A percentile compares a stretch with the other conserved stretches of the same genome.
phyloP scores from a whole-genome alignment of 108 stramenopile species.

The Nitzschia putrida region DNA sequence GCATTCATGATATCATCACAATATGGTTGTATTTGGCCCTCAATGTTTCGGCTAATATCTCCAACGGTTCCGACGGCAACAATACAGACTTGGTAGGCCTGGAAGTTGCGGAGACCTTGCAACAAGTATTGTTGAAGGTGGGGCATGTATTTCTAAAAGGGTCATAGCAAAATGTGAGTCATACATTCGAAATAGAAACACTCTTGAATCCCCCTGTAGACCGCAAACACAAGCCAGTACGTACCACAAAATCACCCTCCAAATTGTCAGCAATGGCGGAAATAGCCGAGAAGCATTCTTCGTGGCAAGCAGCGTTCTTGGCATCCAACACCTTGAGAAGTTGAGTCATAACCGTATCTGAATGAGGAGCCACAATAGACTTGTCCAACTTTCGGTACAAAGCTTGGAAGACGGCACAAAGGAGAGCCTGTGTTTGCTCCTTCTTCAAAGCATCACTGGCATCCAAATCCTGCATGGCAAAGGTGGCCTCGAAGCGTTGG shows the following conservation, averaged over 20 bases:
- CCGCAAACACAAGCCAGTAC: conserved; percentile 10
- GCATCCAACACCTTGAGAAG: conserved; percentile 86
- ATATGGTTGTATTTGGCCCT: conserved; percentile 79
- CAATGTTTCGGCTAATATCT: conserved; percentile 90
- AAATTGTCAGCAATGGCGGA: conserved; percentile 83
- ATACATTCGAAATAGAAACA: background rate
- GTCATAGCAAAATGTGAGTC: conserved; percentile 1
- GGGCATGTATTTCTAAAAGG: conserved; percentile 83
- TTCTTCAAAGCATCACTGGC: conserved; percentile 88
- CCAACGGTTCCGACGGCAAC: conserved; percentile 92
- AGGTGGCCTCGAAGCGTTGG: conserved; percentile 74
- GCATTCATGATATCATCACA: conserved; percentile 91
- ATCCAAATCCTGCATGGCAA: conserved; percentile 68
- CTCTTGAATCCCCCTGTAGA: background rate
- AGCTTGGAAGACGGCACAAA: conserved; percentile 85
- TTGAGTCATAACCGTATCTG: conserved; percentile 85
- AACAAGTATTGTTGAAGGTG: conserved; percentile 81
- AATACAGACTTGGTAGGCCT: conserved; percentile 91
- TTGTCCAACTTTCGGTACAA: conserved; percentile 74
- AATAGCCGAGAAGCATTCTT: conserved; percentile 92
- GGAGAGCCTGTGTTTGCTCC: conserved; percentile 81
- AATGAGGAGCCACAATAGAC: conserved; percentile 66
- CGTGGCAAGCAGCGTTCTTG: conserved; percentile 85
- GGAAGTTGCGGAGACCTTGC: conserved; percentile 83
- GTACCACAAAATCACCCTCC: conserved; percentile 79